Evolutionary conservation across 352 stramenopile genomes (phyloP).

Genomic region (Pythium aphanidermatum): DNA sequence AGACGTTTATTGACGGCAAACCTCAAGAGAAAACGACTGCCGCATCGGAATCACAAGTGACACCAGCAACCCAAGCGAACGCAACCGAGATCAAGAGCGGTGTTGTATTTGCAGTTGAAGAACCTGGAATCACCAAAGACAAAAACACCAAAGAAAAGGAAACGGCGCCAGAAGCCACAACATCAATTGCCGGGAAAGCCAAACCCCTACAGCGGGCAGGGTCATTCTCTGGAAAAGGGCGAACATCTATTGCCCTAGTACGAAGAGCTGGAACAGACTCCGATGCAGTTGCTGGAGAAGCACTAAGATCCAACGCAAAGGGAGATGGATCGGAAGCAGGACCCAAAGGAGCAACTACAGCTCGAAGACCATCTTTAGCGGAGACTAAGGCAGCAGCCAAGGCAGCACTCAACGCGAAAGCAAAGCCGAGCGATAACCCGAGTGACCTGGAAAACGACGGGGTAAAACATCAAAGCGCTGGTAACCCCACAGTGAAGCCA

Average conservation of each 20-base stretch:
- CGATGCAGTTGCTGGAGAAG: slow-evolving; percentile 8
- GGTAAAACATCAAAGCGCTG: too few relatives aligned
- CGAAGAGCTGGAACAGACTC: slow-evolving; percentile 3
- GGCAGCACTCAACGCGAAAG: slow-evolving; percentile 1
- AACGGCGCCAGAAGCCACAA: neutral
- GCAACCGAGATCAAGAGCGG: neutral
- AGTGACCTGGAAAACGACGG: too few relatives aligned
- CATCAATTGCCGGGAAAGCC: neutral
- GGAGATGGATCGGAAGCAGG: neutral
- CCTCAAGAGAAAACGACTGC: neutral
- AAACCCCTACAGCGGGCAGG: slow-evolving; percentile 7
- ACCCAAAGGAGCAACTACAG: neutral
- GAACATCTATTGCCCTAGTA: neutral
- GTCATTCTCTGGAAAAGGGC: slow-evolving; percentile 5
- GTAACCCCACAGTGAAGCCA: neutral
- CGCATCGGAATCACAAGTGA: neutral
- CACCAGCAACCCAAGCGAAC: neutral
- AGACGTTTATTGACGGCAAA: slow-evolving; percentile 20
- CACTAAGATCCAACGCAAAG: neutral
- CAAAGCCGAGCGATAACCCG: too few relatives aligned
- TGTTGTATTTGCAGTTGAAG: too few relatives aligned
- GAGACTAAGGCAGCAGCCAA: slow-evolving; percentile 12
- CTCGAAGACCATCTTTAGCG: slow-evolving; percentile 12
- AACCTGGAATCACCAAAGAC: neutral
- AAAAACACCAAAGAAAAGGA: neutral